These are phyloP conservation scores for Fusarium palustre DNA, from an alignment of 2,329 filamentous ascomycete species.

Conservation along the genomic window DNA sequence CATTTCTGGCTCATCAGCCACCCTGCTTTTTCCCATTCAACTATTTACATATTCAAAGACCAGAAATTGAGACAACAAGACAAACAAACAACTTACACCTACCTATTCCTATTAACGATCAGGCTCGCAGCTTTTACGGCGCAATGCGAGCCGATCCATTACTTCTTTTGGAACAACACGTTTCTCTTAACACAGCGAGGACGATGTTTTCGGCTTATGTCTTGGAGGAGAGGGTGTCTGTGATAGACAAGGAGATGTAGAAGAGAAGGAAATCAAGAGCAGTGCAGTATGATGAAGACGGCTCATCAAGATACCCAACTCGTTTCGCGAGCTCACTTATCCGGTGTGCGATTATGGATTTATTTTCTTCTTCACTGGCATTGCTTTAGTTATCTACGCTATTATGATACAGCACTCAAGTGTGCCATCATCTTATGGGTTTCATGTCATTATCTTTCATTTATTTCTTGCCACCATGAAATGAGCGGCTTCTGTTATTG, in stretches of 20 bases:
- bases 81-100: slow-evolving; percentile 21
- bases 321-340: slow-evolving; percentile 53
- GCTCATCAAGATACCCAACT: slow-evolving; percentile 57
- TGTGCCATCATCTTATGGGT: slow-evolving; percentile 32
- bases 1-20: slow-evolving; percentile 30
- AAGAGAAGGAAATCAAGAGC: slow-evolving; percentile 40
- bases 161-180: slow-evolving; percentile 30
- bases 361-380: slow-evolving; percentile 43
- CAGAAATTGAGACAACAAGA: slow-evolving; percentile 40
- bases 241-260: slow-evolving; percentile 23
- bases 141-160: slow-evolving; percentile 35
- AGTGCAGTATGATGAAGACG: slow-evolving; percentile 45
- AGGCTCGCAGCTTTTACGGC: slow-evolving; percentile 40
- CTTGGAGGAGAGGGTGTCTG: slow-evolving; percentile 21
- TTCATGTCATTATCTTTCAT: slow-evolving; percentile 33
- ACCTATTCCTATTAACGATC: slow-evolving; percentile 38
- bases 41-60: slow-evolving; percentile 43
- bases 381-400: slow-evolving; percentile 33
- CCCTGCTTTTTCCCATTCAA: slow-evolving; percentile 34
- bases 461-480: slow-evolving; percentile 27
- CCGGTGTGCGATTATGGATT: slow-evolving; percentile 50
- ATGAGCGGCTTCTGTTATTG: slow-evolving; percentile 6
- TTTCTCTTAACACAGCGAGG: slow-evolving; percentile 28
- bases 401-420: slow-evolving; percentile 29
- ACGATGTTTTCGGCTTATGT: slow-evolving; percentile 30